Evolutionary conservation across 768 basidiomycete genomes (phyloP), one percentile per base, ranked within the genome.

Genomic region (Cystofilobasidium ferigula): DNA sequence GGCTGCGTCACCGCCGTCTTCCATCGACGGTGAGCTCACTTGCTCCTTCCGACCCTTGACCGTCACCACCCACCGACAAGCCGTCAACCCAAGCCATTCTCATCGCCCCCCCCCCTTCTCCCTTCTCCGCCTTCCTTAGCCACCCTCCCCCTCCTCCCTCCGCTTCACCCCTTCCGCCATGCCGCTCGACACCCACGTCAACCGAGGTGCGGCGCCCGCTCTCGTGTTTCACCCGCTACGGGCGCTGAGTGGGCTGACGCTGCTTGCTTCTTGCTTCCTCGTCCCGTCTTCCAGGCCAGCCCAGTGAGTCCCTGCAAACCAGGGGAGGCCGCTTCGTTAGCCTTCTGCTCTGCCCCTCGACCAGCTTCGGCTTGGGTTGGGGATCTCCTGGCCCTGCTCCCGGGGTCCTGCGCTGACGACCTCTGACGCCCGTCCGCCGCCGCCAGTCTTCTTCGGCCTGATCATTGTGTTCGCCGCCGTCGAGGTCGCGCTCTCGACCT

Each of bases 401-500:
- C n/a, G n/a, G n/a, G n/a, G n/a, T n/a, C 6, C 10, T 30, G 51
- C 1, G 51, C 51, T 54, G 51, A 54, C 51, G 14, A 4, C 16
- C 36, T 38, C 28, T 28, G 22, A 9, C 40, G 2, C 40, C 24
- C 35, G 13, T 36, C 38, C 35, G 7, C 26, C 28, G 7, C 26
- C 40, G 13, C 61, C 35, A 82, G 81, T 82, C 72, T 77, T 82
- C 68, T 81, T 85, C 72, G 76, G 79, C 61, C 70, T 84, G 64
- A 76, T 84, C 63, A 76, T 85, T 59, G n/a, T 85, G 53, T 82
- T 86, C 74, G 79, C 80, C 36, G 81, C 86, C 70, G 82, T 88
- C 69, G 83, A 86, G 79, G 86, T 85, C 70, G 77, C 83, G 30
- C 82, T 88, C 69, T 80, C 88, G 4, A 84, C 87, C 6, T 90